Conservation (phyloP, 345 rosid species). For the Populus simonii region DNA sequence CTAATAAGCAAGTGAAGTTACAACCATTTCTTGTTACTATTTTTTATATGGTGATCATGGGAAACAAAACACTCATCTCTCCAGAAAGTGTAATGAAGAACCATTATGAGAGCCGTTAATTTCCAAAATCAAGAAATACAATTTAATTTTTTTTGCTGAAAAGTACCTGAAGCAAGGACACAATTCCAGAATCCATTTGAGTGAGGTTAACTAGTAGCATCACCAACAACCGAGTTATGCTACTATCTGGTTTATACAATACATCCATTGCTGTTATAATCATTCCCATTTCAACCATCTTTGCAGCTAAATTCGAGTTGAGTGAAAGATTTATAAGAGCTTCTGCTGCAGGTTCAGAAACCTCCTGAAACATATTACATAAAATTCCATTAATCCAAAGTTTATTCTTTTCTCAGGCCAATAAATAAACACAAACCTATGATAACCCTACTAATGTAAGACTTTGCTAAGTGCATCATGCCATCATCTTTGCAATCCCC, state of each 20-base stretch:
- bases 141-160: background rate
- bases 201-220: slow-evolving; percentile 93
- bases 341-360: slow-evolving; percentile 81
- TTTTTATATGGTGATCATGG: background rate
- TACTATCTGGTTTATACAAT: slow-evolving; percentile 63
- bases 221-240: slow-evolving; percentile 56
- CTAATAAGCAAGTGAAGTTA: slow-evolving; percentile 38
- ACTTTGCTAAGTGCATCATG: background rate
- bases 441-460: background rate
- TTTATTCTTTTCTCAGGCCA: background rate
- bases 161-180: slow-evolving; percentile 81
- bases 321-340: slow-evolving; percentile 90
- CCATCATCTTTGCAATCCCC: background rate
- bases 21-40: background rate
- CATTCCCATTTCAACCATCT: slow-evolving; percentile 67
- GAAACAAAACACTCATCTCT: background rate
- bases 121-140: background rate
- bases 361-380: slow-evolving; percentile 47
- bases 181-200: slow-evolving; percentile 70
- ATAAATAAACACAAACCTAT: background rate
- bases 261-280: slow-evolving; percentile 62
- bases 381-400: background rate
- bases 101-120: background rate
- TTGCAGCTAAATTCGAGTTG: slow-evolving; percentile 54
- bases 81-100: background rate